Evolutionary conservation across 2,329 filamentous ascomycete genomes (phyloP).

Genomic region (Penicillium crustosum): DNA sequence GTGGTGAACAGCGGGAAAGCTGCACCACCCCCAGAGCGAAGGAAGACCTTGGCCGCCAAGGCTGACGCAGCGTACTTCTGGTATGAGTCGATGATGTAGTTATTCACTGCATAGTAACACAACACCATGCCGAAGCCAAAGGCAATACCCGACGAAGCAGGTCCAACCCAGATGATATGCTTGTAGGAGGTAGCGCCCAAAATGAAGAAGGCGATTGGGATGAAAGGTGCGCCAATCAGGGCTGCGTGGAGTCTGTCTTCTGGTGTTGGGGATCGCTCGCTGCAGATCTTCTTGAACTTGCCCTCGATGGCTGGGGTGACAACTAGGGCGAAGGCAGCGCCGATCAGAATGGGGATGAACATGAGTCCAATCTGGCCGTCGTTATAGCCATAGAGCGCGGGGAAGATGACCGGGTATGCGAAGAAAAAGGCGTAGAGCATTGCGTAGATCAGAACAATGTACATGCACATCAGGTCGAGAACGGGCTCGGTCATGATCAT

Average conservation of each 20-base stretch:
- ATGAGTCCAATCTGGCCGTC: slow-evolving; percentile 46
- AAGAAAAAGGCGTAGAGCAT: slow-evolving; percentile 50
- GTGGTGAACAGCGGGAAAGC: slow-evolving; percentile 70
- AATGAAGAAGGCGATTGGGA: slow-evolving; percentile 61
- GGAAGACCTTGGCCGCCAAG: slow-evolving; percentile 49
- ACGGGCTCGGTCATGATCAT: slow-evolving; percentile 63
- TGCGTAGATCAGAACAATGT: slow-evolving; percentile 59
- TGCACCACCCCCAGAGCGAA: slow-evolving; percentile 64
- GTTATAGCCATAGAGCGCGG: slow-evolving; percentile 61
- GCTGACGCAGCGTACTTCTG: slow-evolving; percentile 45
- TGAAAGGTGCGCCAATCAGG: slow-evolving; percentile 68
- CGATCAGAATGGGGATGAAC: slow-evolving; percentile 37
- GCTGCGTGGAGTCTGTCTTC: slow-evolving; percentile 75
- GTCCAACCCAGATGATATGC: slow-evolving; percentile 54
- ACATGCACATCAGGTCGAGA: slow-evolving; percentile 65
- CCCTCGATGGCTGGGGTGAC: slow-evolving; percentile 60
- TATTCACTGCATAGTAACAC: slow-evolving; percentile 72
- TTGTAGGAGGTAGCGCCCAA: slow-evolving; percentile 64
- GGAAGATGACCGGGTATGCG: slow-evolving; percentile 64
- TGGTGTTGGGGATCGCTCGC: slow-evolving; percentile 66
- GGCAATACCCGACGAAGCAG: slow-evolving; percentile 60
- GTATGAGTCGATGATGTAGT: slow-evolving; percentile 68
- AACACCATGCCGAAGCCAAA: slow-evolving; percentile 80
- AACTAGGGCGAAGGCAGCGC: slow-evolving; percentile 32
- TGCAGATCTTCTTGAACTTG: slow-evolving; percentile 65